These are phyloP conservation scores for Pneumocystis carinii DNA, from an alignment of 1,139 yeast genomes.

Conservation along the genomic window DNA sequence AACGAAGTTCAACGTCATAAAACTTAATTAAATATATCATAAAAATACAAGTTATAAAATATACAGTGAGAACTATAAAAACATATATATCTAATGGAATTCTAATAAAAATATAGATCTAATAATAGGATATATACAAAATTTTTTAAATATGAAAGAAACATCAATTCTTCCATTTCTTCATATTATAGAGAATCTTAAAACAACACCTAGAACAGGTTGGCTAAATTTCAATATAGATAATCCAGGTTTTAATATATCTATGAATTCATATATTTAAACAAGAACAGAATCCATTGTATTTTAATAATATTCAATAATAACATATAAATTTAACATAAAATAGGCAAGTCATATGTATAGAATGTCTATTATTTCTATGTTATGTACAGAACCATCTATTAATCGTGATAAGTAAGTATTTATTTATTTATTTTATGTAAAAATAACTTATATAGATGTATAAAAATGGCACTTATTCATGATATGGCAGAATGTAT, in stretches of 20 bases:
- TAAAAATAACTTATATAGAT: conserved; percentile 26
- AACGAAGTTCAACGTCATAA: too few relatives aligned
- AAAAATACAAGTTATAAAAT: too few relatives aligned
- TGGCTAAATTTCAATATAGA: conserved; percentile 72
- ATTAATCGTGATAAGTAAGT: conserved; percentile 26
- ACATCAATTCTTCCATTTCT: conserved; percentile 40
- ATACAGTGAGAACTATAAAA: too few relatives aligned
- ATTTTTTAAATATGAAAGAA: not conserved
- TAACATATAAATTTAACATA: not conserved
- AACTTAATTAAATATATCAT: too few relatives aligned
- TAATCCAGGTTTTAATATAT: conserved; percentile 24
- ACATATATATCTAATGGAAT: too few relatives aligned
- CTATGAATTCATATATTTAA: not conserved
- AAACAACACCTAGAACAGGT: conserved; percentile 78
- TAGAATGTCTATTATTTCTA: conserved; percentile 74
- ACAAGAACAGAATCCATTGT: conserved; percentile 12
- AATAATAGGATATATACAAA: not conserved
- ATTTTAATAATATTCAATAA: conserved; percentile 19
- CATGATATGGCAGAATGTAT: conserved; percentile 91
- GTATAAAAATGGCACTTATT: conserved; percentile 74
- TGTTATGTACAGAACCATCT: conserved; percentile 35
- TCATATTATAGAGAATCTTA: conserved; percentile 59
- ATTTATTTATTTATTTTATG: not conserved
- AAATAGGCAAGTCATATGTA: conserved; percentile 87
- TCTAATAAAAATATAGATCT: not conserved